These are phyloP conservation scores for Calonectria ilicicola DNA, from an alignment of 2,329 filamentous ascomycete genomes.

Conservation along the genomic window DNA sequence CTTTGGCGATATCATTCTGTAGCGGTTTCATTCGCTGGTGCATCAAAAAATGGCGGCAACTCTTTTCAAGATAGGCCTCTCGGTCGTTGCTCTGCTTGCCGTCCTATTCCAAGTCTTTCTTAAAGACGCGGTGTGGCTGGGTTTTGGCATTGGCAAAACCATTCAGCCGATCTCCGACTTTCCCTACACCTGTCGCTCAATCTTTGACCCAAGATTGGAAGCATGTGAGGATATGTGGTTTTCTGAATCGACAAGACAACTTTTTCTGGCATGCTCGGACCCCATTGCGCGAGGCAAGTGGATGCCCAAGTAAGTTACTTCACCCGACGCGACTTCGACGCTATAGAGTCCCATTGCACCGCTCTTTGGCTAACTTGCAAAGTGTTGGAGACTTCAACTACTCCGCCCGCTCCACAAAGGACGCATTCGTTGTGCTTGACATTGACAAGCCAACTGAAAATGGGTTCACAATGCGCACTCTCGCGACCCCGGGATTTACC, in stretches of 20 bases:
- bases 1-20: neutral
- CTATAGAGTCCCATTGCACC: neutral
- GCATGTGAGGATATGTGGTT: conserved; percentile 44
- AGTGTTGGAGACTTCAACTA: conserved; percentile 40
- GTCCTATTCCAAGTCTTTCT: conserved; percentile 39
- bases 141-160: conserved; percentile 32
- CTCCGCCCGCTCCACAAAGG: conserved; percentile 43
- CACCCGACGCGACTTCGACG: neutral
- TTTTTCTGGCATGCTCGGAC: conserved; percentile 42
- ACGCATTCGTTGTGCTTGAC: conserved; percentile 48
- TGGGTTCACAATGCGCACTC: conserved; percentile 34
- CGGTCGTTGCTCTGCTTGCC: conserved; percentile 19
- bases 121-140: conserved; percentile 38
- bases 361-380: neutral
- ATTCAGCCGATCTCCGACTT: conserved; percentile 38
- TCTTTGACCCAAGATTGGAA: conserved; percentile 29
- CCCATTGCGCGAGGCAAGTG: conserved; percentile 27
- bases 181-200: conserved; percentile 40
- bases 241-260: conserved; percentile 34
- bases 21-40: neutral
- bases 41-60: conserved; percentile 20
- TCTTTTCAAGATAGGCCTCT: conserved; percentile 29
- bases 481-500: conserved; percentile 43
- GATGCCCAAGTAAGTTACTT: conserved; percentile 34
- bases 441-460: conserved; percentile 43